Evolutionary conservation across 768 basidiomycete genomes (phyloP).

Genomic region (Boletus rufocinnamomeus): DNA sequence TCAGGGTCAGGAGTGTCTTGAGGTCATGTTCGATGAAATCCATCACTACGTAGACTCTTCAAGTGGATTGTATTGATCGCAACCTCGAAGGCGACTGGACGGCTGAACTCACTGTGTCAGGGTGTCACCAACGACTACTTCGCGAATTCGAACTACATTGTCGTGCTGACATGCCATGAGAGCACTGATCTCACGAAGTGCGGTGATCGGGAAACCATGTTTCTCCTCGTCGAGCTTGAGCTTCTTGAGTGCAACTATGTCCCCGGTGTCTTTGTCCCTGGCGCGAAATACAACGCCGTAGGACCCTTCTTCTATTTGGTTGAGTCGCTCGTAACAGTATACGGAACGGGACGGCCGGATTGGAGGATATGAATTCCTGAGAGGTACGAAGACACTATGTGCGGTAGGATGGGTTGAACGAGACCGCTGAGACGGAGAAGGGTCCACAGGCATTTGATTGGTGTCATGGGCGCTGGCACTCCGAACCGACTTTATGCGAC

Average conservation of each 20-base stretch:
- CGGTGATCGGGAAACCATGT: conserved; percentile 97
- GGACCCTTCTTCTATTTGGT: conserved; percentile 98
- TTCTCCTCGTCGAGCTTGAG: conserved; percentile 99
- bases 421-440: conserved; percentile 22
- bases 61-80: conserved; percentile 14
- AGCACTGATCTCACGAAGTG: conserved; percentile 92
- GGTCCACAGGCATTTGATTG: conserved; percentile 16
- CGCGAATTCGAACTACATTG: conserved; percentile 95
- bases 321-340: conserved; percentile 89
- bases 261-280: conserved; percentile 89
- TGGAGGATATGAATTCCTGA: conserved; percentile 72
- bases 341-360: conserved; percentile 90
- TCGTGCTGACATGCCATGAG: conserved; percentile 94
- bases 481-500: conserved; percentile 48
- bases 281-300: conserved; percentile 99
- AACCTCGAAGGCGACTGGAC: conserved; percentile 6
- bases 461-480: conserved; percentile 22
- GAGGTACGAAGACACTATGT: conserved; percentile 75
- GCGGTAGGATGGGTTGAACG: conserved; percentile 17
- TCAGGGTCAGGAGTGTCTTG: conserved; percentile 90
- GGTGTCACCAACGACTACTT: conserved; percentile 98
- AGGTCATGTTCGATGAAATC: conserved; percentile 99
- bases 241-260: conserved; percentile 96
- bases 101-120: conserved; percentile 87
- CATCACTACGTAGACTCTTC: conserved; percentile 98